Evolutionary conservation across 1,284 basidiomycete species (phyloP).

Genomic region (Sporisorium graminicola): DNA sequence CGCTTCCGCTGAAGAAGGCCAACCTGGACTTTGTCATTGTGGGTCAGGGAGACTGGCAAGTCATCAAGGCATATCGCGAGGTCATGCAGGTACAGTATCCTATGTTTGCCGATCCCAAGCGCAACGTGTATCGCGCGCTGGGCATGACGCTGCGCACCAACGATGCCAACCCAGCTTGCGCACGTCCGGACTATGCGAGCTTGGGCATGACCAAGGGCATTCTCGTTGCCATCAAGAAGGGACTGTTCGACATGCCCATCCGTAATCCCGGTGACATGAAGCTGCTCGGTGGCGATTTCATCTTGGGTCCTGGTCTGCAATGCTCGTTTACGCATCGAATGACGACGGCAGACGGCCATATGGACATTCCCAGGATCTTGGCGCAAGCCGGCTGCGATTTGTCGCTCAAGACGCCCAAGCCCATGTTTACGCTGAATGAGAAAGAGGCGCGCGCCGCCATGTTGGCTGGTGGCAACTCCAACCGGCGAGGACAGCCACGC

Average conservation of each 20-base stretch:
- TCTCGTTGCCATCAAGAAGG: constrained; percentile 76
- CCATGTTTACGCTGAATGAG: constrained; percentile 28
- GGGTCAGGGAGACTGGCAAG: constrained; percentile 80
- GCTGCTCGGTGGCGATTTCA: constrained; percentile 89
- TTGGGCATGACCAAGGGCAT: constrained; percentile 78
- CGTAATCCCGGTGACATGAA: constrained; percentile 81
- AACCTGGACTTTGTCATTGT: constrained; percentile 79
- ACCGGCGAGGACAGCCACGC: constrained; percentile 21
- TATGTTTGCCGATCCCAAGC: constrained; percentile 82
- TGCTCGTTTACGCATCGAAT: constrained; percentile 53
- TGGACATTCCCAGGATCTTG: constrained; percentile 59
- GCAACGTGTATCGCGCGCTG: constrained; percentile 78
- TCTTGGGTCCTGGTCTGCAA: constrained; percentile 78
- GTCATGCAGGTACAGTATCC: constrained; percentile 74
- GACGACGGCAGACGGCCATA: constrained; percentile 61
- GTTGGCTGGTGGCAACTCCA: constrained; percentile 49
- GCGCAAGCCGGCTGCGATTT: constrained; percentile 63
- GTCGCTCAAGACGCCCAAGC: constrained; percentile 55
- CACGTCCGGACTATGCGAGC: constrained; percentile 77
- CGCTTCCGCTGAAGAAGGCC: constrained; percentile 74
- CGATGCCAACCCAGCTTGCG: constrained; percentile 73
- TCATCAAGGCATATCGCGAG: constrained; percentile 79
- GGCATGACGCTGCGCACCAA: constrained; percentile 78
- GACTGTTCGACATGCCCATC: constrained; percentile 77
- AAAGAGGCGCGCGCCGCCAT: constrained; percentile 39